Evolutionary conservation across 129 eudicot species (phyloP).

Genomic region (Centrapalus pauciflorus): DNA sequence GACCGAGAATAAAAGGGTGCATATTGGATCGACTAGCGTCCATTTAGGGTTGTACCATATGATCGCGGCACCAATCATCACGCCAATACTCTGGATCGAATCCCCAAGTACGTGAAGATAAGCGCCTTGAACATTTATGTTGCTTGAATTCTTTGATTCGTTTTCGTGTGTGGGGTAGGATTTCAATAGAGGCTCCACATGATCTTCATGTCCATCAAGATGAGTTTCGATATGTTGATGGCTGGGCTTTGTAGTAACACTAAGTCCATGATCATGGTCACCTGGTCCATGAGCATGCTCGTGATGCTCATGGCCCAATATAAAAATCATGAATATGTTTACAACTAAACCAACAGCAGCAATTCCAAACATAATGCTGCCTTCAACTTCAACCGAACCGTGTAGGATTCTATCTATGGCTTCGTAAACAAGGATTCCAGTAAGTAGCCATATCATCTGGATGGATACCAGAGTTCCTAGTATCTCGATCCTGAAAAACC

Average conservation of each 20-base stretch:
- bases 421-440: conserved; percentile 47
- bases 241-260: conserved; percentile 11
- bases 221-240: conserved; percentile 12
- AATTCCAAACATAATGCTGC: conserved; percentile 47
- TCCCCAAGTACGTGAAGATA: conserved; percentile 74
- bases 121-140: conserved; percentile 64
- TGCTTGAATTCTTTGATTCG: conserved; percentile 24
- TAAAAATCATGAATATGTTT: conserved; percentile 40
- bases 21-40: conserved; percentile 54
- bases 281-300: conserved; percentile 26
- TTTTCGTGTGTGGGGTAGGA: not conserved
- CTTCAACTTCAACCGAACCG: conserved; percentile 34
- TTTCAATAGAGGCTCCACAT: conserved; percentile 23
- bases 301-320: conserved; percentile 50
- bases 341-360: conserved; percentile 36
- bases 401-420: conserved; percentile 39
- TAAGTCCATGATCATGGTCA: conserved; percentile 27
- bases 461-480: conserved; percentile 53
- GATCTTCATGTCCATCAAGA: conserved; percentile 31
- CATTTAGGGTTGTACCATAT: conserved; percentile 71
- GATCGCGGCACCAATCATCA: conserved; percentile 62
- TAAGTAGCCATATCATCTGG: conserved; percentile 51
- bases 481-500: conserved; percentile 51
- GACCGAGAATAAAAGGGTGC: conserved; percentile 59
- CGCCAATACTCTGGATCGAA: conserved; percentile 61